Evolutionary conservation across 2,329 filamentous ascomycete species (phyloP), one percentile per base, ranked within the genome.

Genomic region (Aspergillus sp.): DNA sequence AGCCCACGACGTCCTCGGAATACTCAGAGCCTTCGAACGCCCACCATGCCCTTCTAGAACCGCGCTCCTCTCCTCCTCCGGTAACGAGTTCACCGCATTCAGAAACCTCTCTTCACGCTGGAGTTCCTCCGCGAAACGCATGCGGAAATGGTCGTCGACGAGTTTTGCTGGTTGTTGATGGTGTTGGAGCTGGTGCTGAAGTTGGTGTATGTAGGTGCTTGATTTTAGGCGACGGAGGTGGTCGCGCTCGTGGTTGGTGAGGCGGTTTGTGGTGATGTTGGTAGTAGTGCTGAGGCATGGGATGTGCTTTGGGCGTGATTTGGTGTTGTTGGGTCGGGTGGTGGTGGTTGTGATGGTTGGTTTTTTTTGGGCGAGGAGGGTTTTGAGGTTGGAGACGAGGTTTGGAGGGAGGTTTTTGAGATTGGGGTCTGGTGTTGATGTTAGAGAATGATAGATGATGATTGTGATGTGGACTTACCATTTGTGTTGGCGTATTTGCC

Each of bases 141-240:
- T 50, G 3, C 69, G 65, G 49, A 72, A 72, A 42, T 64, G 60
- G 25, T 60, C 64, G 13, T 67, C 62, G 9, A 71, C 66, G 2
- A 72, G 59, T n/a, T 60, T 50, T 19, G 42, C 41, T 4, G 45
- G 25, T 30, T 30, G 25, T 5, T 30, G 9, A 12, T 30, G 25
- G 4, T 30, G 25, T 12, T 30, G 25, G 25, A 30, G 25, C 10
- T 30, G 25, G 25, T 12, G 25, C 25, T 30, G 35, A 3, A 53
- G 48, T 25, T 53, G 49, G 45, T 54, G 37, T 12, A 20, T 20
- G 37, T 39, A 20, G 15, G 37, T 7, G 20, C 5, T 39, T 39
- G 37, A 12, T 39, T 20, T 39, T 7, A 39, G 37, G 37, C 19
- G 37, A 17, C 37, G 17, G 37, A 19, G 37, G 37, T 19, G 10